phyloP scores from a whole-genome alignment of 768 basidiomycete species.

The Boletus eberwhitei region DNA sequence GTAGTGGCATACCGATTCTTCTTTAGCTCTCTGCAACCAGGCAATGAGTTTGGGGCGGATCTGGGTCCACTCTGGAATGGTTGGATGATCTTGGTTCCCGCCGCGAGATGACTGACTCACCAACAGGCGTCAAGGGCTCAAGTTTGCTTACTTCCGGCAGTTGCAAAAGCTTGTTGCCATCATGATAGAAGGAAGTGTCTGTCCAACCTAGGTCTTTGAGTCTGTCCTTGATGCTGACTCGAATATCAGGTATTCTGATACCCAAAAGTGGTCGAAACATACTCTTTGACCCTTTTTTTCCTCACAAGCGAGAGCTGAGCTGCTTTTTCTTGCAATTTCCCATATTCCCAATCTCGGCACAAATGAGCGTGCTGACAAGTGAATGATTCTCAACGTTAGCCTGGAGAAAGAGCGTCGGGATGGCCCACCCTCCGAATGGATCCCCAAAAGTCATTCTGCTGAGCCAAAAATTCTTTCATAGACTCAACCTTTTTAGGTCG shows the following conservation, averaged over 20 bases:
- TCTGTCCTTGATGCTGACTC: background rate
- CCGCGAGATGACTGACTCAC: background rate
- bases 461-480: background rate
- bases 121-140: slow-evolving; percentile 1
- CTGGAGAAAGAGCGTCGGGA: background rate
- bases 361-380: slow-evolving; percentile 4
- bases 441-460: background rate
- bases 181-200: too few species aligned
- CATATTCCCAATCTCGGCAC: slow-evolving; percentile 1
- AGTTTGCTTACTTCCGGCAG: slow-evolving; percentile 8
- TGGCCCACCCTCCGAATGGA: slow-evolving; percentile 2
- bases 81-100: background rate
- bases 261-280: background rate
- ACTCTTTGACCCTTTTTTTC: slow-evolving; percentile 2
- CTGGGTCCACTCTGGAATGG: slow-evolving; percentile 6
- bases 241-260: background rate
- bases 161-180: background rate
- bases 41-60: slow-evolving; percentile 1
- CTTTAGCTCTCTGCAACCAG: background rate
- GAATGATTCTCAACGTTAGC: background rate
- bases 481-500: background rate
- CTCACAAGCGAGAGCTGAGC: background rate
- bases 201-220: background rate
- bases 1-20: background rate
- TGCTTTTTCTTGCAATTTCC: background rate